Conservation (phyloP, 768 basidiomycete species). For the Ephemerocybe angulata region DNA sequence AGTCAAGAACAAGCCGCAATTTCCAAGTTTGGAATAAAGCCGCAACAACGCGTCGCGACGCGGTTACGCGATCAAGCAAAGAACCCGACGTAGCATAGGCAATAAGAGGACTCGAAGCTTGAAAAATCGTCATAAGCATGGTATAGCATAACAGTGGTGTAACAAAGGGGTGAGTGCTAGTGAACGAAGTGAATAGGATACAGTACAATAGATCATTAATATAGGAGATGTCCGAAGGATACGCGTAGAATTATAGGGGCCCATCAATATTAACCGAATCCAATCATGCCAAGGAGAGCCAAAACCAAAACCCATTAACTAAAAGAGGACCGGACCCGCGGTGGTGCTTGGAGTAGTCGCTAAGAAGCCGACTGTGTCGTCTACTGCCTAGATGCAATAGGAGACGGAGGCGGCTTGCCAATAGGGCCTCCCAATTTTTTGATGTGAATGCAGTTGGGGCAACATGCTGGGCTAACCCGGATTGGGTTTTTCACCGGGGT, state of each 20-base stretch:
- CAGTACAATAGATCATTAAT: background rate
- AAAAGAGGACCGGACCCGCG: constrained; percentile 3
- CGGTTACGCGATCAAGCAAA: no score
- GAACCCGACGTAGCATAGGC: no score
- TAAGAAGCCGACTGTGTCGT: no score
- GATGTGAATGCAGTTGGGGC: constrained; percentile 34
- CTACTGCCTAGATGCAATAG: no score
- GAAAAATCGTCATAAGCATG: no score
- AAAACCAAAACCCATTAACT: background rate
- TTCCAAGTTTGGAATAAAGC: background rate
- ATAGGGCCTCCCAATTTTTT: constrained; percentile 11
- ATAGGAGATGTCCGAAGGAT: background rate
- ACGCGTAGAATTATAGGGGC: background rate
- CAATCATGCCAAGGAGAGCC: background rate
- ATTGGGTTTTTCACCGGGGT: constrained; percentile 69
- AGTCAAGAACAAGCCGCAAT: background rate
- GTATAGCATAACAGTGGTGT: background rate
- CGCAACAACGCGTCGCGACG: background rate
- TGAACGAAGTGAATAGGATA: background rate
- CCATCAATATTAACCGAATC: background rate
- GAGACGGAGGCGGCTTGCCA: no score
- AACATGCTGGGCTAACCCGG: constrained; percentile 54
- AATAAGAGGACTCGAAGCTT: no score
- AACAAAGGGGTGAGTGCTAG: background rate
- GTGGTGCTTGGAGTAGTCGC: no score